Conservation (phyloP, 2,329 filamentous ascomycete genomes). For the Colletotrichum ledebouriae region DNA sequence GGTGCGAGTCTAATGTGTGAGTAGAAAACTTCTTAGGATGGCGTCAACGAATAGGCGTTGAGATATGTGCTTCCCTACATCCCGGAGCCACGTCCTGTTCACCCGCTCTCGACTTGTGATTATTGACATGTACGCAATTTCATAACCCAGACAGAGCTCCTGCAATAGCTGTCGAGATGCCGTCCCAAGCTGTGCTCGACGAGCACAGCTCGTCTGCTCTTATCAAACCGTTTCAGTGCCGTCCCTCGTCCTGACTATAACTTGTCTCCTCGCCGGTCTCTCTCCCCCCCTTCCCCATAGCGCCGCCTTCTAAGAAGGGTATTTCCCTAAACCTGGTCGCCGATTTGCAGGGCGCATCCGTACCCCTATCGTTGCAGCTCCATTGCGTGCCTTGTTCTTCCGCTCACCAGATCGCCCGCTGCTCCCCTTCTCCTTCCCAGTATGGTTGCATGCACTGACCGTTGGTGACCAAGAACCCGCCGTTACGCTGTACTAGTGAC, state of each 20-base stretch:
- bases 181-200: conserved; percentile 21
- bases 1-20: background rate
- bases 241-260: conserved; percentile 34
- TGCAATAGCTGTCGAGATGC: conserved; percentile 21
- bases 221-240: conserved; percentile 42
- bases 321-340: conserved; percentile 42
- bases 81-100: conserved; percentile 1
- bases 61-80: background rate
- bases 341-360: conserved; percentile 42
- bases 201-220: conserved; percentile 31
- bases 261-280: conserved; percentile 29
- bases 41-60: conserved; percentile 8
- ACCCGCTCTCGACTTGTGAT: background rate
- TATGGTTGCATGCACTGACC: conserved; percentile 60
- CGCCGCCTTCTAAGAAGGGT: conserved; percentile 43
- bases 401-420: conserved; percentile 53
- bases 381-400: conserved; percentile 43
- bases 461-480: conserved; percentile 35
- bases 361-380: conserved; percentile 44
- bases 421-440: conserved; percentile 62
- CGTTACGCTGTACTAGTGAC: conserved; percentile 38
- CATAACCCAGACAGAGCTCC: conserved; percentile 33
- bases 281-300: conserved; percentile 36
- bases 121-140: conserved; percentile 29
- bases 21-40: conserved; percentile 1